phyloP scores from a whole-genome alignment of 129 eudicot genomes.

The Flaveria ramosissima region DNA sequence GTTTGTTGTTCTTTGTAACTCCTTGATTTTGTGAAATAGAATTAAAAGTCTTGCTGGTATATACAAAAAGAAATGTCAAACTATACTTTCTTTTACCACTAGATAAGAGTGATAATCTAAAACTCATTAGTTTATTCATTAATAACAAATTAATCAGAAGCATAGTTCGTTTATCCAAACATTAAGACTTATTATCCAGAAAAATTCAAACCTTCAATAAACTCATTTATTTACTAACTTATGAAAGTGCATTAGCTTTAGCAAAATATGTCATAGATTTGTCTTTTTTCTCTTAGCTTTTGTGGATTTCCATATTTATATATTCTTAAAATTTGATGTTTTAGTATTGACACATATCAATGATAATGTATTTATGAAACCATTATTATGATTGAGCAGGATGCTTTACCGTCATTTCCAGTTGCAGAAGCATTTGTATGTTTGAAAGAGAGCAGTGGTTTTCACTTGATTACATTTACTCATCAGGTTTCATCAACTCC shows the following conservation, averaged over 20 bases:
- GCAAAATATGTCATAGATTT: conserved; percentile 17
- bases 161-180: background rate
- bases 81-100: background rate
- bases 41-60: background rate
- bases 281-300: background rate
- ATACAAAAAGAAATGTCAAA: background rate
- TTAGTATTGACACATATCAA: conserved; percentile 13
- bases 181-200: background rate
- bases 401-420: conserved; percentile 93
- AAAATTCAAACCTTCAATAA: background rate
- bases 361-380: conserved; percentile 6
- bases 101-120: background rate
- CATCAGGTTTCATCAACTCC: conserved; percentile 79
- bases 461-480: conserved; percentile 74
- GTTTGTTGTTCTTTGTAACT: no score
- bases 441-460: conserved; percentile 74
- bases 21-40: no score
- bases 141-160: background rate
- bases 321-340: background rate
- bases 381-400: conserved; percentile 44
- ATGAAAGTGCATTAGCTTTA: background rate
- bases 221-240: background rate
- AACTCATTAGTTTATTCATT: background rate
- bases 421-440: conserved; percentile 85
- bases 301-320: background rate